These are phyloP conservation scores for Rubus parviflorus DNA, from an alignment of 306 rosid species.

Conservation along the genomic window DNA sequence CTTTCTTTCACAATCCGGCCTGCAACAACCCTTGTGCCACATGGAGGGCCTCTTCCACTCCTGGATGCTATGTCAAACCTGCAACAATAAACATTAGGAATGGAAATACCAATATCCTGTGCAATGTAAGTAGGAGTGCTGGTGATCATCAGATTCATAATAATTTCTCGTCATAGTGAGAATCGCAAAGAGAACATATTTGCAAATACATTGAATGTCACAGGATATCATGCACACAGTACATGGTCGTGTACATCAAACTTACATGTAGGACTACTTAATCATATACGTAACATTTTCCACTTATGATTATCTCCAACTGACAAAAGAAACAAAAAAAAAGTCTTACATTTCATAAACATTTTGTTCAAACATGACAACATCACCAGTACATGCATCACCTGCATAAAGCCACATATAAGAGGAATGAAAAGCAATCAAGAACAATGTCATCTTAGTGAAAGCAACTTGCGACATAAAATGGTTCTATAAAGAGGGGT, in stretches of 20 bases:
- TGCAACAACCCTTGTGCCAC: slow-evolving; percentile 72
- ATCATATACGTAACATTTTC: slow-evolving; percentile 8
- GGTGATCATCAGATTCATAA: background rate
- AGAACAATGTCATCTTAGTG: background rate
- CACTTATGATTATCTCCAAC: background rate
- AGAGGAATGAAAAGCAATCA: background rate
- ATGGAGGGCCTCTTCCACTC: slow-evolving; percentile 69
- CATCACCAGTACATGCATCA: slow-evolving; percentile 89
- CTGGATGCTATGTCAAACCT: slow-evolving; percentile 79
- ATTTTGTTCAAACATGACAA: slow-evolving; percentile 88
- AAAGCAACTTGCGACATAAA: background rate
- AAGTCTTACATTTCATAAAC: slow-evolving; percentile 76
- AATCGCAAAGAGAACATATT: background rate
- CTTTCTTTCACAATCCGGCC: slow-evolving; percentile 92
- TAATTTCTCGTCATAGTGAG: background rate
- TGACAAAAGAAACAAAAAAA: slow-evolving; percentile 1
- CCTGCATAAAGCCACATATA: slow-evolving; percentile 51
- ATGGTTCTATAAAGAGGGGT: background rate
- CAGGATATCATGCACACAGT: background rate
- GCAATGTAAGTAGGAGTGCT: background rate
- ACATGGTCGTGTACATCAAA: background rate
- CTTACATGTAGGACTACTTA: slow-evolving; percentile 4
- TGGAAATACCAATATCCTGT: background rate
- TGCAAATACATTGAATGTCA: background rate
- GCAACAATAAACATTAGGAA: slow-evolving; percentile 18